Evolutionary conservation across 345 rosid genomes (phyloP), one percentile per base, ranked within the genome.

Genomic region (Melaleuca alternifolia): DNA sequence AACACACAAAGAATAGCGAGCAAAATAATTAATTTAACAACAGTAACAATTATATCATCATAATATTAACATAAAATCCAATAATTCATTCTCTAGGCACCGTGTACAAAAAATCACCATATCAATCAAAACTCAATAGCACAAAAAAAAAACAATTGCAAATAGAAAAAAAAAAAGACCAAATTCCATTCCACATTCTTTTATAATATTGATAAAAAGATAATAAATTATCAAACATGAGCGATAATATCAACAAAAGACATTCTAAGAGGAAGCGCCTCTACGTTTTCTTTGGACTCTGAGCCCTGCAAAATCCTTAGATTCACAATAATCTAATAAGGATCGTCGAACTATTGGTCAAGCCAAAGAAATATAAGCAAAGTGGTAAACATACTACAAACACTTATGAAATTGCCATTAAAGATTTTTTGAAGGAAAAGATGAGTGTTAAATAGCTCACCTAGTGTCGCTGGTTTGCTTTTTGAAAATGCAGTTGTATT

Each of bases 191-290:
- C 77, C 18, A 82, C 54, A 50, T 14, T 9, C 53, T 51, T 14
- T 48, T 20, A 18, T 18, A 11, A 50, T 37, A 24, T 18, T 20
- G 41, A 28, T 50, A 23, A 53, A 50, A 59, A 90, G 54, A 84
- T 46, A 54, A 26, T 52, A 56, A 84, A 21, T 71, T 48, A 30
- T 51, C 88, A 37, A 91, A 97, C 99, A 99, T 94, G 92, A 75
- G 95, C 92, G 79, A 96, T 92, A 85, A 97, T 93, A 46, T 95
- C 99, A 0, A 98, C 99, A 83, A 97, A 92, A 20, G 99, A 96
- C 98, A 97, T 95, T 54, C 99, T 99, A 8, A 97, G 95, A 89
- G 96, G 96, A 54, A 94, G 93, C 10, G 95, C 94, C 86, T 94
- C 99, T 84, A 94, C 88, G 41, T 90, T 91, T 10, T 4, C 37